Percentiles rank a stretch among this genome's conserved stretches.
Evolutionary conservation across 257 asterid genomes (phyloP).

Genomic region (Petrea volubilis): DNA sequence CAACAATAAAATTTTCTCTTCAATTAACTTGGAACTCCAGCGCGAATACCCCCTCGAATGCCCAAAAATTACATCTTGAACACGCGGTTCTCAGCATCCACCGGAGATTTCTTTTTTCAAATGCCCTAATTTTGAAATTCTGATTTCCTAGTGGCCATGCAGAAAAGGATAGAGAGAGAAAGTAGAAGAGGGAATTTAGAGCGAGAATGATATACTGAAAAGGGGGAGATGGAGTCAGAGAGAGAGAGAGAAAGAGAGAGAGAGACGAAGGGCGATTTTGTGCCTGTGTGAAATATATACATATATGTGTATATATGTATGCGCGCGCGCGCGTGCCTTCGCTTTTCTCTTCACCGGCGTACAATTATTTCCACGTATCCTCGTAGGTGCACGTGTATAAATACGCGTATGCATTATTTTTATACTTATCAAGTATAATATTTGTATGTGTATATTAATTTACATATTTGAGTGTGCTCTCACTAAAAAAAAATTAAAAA

Average conservation of each 20-base stretch:
- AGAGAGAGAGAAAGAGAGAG: too few relatives aligned
- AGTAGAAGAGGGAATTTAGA: constrained; percentile 16
- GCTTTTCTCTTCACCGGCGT: neutral
- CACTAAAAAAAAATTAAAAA: too few relatives aligned
- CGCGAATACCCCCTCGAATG: constrained; percentile 18
- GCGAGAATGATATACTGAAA: constrained; percentile 15
- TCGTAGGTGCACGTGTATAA: neutral
- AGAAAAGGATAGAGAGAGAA: constrained; percentile 30
- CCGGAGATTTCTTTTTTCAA: neutral
- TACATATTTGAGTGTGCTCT: too few relatives aligned
- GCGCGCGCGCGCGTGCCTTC: neutral
- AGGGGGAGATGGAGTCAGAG: too few relatives aligned
- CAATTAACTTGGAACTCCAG: constrained; percentile 14
- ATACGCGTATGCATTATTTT: neutral
- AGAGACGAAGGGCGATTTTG: constrained; percentile 27
- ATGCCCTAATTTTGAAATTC: constrained; percentile 46
- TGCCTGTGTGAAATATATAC: neutral
- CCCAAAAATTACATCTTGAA: constrained; percentile 43
- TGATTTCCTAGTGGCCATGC: constrained; percentile 46
- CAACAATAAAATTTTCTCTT: constrained; percentile 17
- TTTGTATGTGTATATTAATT: too few relatives aligned
- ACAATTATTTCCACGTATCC: neutral
- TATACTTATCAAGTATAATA: too few relatives aligned
- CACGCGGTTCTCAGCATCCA: neutral
- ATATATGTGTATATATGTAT: neutral